Percentiles rank a stretch among this genome's conserved stretches.
Conservation (phyloP, 2,329 filamentous ascomycete genomes). For the Arthrobotrys conoides region DNA sequence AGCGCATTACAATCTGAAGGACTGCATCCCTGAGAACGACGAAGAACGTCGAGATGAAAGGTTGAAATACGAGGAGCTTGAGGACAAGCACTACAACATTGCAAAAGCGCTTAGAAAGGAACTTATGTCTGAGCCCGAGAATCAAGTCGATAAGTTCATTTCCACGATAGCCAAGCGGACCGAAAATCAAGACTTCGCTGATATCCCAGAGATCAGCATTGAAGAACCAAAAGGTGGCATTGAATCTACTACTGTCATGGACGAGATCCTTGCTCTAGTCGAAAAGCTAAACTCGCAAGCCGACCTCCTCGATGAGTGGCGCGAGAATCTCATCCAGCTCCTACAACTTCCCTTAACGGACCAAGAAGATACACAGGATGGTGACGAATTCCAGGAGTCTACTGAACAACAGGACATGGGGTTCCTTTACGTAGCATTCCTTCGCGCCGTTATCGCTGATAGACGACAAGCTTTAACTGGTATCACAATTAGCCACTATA, state of each 20-base stretch:
- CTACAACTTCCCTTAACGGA: conserved; percentile 79
- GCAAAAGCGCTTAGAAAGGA: conserved; percentile 81
- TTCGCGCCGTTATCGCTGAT: conserved; percentile 83
- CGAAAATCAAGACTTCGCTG: conserved; percentile 72
- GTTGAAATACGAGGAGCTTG: conserved; percentile 17
- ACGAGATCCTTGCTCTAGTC: conserved; percentile 76
- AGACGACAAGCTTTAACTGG: conserved; percentile 83
- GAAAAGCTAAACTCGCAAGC: conserved; percentile 80
- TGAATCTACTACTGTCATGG: conserved; percentile 77
- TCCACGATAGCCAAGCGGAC: conserved; percentile 73
- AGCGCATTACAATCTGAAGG: conserved; percentile 51
- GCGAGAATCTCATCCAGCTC: conserved; percentile 76
- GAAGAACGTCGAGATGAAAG: conserved; percentile 78
- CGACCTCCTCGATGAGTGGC: conserved; percentile 79
- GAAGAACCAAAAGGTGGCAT: conserved; percentile 75
- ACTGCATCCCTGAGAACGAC: conserved; percentile 74
- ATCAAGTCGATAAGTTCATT: conserved; percentile 77
- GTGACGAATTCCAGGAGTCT: conserved; percentile 90
- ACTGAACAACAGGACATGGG: conserved; percentile 90
- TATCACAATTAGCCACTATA: conserved; percentile 76
- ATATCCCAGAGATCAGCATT: conserved; percentile 75
- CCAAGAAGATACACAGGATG: conserved; percentile 81
- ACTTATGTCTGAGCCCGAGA: conserved; percentile 69
- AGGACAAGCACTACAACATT: conserved; percentile 75
- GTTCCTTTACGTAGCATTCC: conserved; percentile 84